phyloP scores from a whole-genome alignment of 305 asterid genomes.

The Fraxinus greggii region DNA sequence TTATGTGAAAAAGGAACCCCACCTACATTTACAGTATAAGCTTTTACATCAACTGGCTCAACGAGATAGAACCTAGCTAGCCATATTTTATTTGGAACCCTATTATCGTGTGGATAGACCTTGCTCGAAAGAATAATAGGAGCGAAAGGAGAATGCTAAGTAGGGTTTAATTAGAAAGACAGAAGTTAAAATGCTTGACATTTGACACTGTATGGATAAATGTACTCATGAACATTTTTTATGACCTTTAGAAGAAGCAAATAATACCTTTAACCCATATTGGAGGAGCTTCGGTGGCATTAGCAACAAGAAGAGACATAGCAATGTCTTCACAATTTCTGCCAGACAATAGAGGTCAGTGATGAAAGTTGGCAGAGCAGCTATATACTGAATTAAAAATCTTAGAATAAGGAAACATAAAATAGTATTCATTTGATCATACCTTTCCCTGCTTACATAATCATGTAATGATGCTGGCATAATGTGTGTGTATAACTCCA shows the following conservation, averaged over 20 bases:
- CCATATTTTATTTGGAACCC: background rate
- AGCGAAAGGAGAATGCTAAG: background rate
- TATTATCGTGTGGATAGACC: background rate
- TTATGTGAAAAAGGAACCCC: background rate
- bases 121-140: background rate
- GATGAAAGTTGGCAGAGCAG: background rate
- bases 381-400: background rate
- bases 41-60: background rate
- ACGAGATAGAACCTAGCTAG: background rate
- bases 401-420: background rate
- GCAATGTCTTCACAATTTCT: conserved; percentile 71
- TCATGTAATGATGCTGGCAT: conserved; percentile 54
- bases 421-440: conserved; percentile 8
- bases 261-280: conserved; percentile 63
- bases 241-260: conserved; percentile 5
- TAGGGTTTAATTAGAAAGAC: background rate
- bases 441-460: conserved; percentile 52
- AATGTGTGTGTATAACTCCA: conserved; percentile 45
- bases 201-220: background rate
- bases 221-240: background rate
- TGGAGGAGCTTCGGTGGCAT: conserved; percentile 54
- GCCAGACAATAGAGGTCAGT: conserved; percentile 10
- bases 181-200: background rate
- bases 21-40: background rate
- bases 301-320: conserved; percentile 65